Conservation (phyloP, 768 basidiomycete species). For the Termitomyces sp. region DNA sequence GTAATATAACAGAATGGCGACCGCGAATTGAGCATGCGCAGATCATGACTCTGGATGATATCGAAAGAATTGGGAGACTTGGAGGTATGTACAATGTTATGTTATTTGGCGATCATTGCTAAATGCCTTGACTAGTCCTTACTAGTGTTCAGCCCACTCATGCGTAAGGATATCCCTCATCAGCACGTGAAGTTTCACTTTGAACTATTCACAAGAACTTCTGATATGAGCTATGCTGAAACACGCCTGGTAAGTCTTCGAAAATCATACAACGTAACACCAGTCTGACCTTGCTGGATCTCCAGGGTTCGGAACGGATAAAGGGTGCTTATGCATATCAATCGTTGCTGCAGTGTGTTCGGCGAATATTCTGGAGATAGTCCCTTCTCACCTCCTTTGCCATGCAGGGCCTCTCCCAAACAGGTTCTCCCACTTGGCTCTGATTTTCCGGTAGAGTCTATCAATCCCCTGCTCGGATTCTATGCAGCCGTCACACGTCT, state of each 20-base stretch:
- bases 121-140: slow-evolving; percentile 52
- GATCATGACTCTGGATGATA: slow-evolving; percentile 67
- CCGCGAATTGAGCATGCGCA: slow-evolving; percentile 93
- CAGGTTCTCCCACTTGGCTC: slow-evolving; percentile 76
- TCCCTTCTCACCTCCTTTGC: background rate
- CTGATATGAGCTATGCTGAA: slow-evolving; percentile 93
- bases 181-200: background rate
- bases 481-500: slow-evolving; percentile 83
- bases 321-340: slow-evolving; percentile 90
- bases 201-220: slow-evolving; percentile 45
- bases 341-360: slow-evolving; percentile 55
- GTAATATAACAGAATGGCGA: slow-evolving; percentile 44
- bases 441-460: slow-evolving; percentile 90
- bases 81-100: slow-evolving; percentile 52
- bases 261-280: background rate
- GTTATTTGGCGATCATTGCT: background rate
- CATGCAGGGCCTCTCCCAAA: slow-evolving; percentile 41
- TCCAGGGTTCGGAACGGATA: slow-evolving; percentile 58
- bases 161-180: slow-evolving; percentile 43
- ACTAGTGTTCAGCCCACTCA: slow-evolving; percentile 93
- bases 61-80: slow-evolving; percentile 61
- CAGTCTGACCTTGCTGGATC: background rate
- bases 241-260: slow-evolving; percentile 50
- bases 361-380: background rate
- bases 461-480: slow-evolving; percentile 86